Conservation (phyloP, 768 basidiomycete genomes). For the Clitopilus hobsonii region DNA sequence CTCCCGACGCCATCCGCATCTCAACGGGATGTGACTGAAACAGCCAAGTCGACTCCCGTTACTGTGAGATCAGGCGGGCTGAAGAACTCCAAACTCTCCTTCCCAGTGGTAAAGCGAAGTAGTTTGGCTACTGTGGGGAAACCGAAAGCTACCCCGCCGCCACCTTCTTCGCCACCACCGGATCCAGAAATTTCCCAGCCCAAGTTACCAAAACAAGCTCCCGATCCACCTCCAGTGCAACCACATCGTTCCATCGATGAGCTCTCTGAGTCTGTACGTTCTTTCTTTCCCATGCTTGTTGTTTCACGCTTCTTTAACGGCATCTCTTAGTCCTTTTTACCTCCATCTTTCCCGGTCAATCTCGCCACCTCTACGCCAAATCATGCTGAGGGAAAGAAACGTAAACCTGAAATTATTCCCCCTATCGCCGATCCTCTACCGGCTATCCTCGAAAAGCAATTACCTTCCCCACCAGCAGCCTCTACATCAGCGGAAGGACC, state of each 20-base stretch:
- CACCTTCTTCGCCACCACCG: not conserved
- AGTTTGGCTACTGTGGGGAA: conserved; percentile 19
- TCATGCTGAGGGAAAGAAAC: conserved; percentile 15
- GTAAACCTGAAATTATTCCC: conserved; percentile 41
- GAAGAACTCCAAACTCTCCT: conserved; percentile 26
- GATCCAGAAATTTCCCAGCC: conserved; percentile 1
- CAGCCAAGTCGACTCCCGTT: conserved; percentile 4
- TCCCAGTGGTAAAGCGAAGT: conserved; percentile 38
- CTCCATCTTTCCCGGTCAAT: conserved; percentile 52
- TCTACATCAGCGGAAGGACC: conserved; percentile 3
- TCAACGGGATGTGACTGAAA: not conserved
- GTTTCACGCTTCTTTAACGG: conserved; percentile 1
- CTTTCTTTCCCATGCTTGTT: not conserved
- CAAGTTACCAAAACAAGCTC: not conserved
- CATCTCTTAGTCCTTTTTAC: conserved; percentile 33
- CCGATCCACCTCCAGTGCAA: conserved; percentile 3
- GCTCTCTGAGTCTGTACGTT: conserved; percentile 22
- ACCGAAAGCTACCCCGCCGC: conserved; percentile 6
- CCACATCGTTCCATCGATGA: conserved; percentile 12
- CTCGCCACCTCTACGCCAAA: conserved; percentile 52
- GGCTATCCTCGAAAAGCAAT: not conserved
- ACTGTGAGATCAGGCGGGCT: not conserved
- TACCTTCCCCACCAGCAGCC: conserved; percentile 8
- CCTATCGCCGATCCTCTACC: conserved; percentile 13
- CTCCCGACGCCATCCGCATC: not conserved